A percentile compares a stretch with the other conserved stretches of the same genome.
Evolutionary conservation across 352 stramenopile genomes (phyloP).

Genomic region (Phytophthora pluvialis): DNA sequence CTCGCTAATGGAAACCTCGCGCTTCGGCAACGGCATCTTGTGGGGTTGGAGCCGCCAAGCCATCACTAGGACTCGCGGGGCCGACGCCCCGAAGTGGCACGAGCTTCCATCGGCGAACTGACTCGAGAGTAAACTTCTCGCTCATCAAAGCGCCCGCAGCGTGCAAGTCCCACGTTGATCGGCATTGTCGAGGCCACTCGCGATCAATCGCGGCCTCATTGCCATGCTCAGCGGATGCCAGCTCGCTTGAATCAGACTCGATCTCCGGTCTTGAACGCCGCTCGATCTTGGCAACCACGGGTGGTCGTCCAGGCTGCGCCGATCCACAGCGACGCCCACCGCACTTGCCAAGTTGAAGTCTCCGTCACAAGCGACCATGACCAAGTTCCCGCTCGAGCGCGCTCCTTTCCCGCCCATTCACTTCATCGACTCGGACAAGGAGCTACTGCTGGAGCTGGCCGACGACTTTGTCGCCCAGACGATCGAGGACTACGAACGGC

Average conservation of each 20-base stretch:
- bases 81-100: constrained; percentile 4
- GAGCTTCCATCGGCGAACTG: constrained; percentile 5
- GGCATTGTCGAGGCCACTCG: constrained; percentile 11
- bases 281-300: constrained; percentile 7
- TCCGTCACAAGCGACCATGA: constrained; percentile 25
- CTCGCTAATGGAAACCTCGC: constrained; percentile 25
- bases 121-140: constrained; percentile 1
- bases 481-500: constrained; percentile 38
- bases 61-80: neutral
- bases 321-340: neutral
- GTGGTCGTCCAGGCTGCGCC: neutral
- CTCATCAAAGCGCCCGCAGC: constrained; percentile 4
- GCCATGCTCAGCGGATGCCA: constrained; percentile 26
- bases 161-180: constrained; percentile 24
- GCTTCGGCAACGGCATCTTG: constrained; percentile 11
- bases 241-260: constrained; percentile 28
- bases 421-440: constrained; percentile 35
- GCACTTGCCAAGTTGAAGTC: constrained; percentile 29
- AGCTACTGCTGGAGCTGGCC: constrained; percentile 31
- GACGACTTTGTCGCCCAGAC: constrained; percentile 34
- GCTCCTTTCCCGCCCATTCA: constrained; percentile 43
- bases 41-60: constrained; percentile 4
- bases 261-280: neutral
- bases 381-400: constrained; percentile 39
- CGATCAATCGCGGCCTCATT: constrained; percentile 10